A percentile compares a stretch with the other conserved stretches of the same genome.
phyloP scores from a whole-genome alignment of 768 basidiomycete species.

The Chalciporus chontae region DNA sequence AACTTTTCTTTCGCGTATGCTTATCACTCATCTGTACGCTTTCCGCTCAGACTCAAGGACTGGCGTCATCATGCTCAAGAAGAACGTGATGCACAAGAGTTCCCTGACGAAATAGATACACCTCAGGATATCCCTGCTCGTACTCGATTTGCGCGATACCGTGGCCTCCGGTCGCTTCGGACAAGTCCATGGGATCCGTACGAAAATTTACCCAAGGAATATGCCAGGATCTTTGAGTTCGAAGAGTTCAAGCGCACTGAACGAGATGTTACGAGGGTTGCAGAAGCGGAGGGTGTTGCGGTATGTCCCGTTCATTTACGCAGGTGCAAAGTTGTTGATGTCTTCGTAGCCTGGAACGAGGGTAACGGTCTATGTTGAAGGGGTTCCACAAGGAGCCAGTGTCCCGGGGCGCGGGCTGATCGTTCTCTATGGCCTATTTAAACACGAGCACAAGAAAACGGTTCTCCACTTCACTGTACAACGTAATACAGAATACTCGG shows the following conservation, averaged over 20 bases:
- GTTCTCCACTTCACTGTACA: conserved; percentile 91
- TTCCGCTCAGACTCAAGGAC: conserved; percentile 50
- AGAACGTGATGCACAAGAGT: conserved; percentile 78
- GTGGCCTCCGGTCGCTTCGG: conserved; percentile 86
- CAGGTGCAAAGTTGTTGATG: background rate
- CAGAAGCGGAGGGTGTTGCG: conserved; percentile 68
- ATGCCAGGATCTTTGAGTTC: conserved; percentile 94
- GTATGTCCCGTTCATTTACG: conserved; percentile 39
- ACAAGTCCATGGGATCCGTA: conserved; percentile 98
- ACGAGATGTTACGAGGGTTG: conserved; percentile 59
- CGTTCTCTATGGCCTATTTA: conserved; percentile 75
- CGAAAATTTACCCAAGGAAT: conserved; percentile 92
- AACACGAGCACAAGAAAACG: conserved; percentile 95
- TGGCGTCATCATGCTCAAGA: conserved; percentile 72
- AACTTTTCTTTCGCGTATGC: background rate
- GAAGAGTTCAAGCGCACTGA: conserved; percentile 91
- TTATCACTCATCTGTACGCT: background rate
- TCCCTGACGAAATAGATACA: conserved; percentile 96
- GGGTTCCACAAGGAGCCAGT: conserved; percentile 63
- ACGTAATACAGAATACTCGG: conserved; percentile 91
- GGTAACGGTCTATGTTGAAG: conserved; percentile 72
- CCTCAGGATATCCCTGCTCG: conserved; percentile 79
- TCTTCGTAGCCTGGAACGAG: conserved; percentile 67
- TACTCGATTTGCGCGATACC: conserved; percentile 85
- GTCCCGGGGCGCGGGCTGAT: conserved; percentile 43